A percentile compares a stretch with the other conserved stretches of the same genome.
Evolutionary conservation across 2,329 filamentous ascomycete genomes (phyloP).

Genomic region (Fusarium agapanthi): DNA sequence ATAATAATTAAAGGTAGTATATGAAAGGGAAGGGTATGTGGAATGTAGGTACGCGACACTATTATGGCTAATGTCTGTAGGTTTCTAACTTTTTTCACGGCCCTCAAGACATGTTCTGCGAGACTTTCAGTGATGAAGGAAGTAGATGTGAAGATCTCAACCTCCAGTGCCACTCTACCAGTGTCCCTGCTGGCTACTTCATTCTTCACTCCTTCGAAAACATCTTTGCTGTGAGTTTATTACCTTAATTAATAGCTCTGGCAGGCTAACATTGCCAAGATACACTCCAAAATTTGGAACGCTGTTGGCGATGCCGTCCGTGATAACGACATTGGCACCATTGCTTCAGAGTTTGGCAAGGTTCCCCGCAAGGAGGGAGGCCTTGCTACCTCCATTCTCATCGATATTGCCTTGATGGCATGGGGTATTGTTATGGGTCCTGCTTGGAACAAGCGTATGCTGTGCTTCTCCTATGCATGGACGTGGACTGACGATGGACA

Average conservation of each 20-base stretch:
- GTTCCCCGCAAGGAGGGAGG: conserved; percentile 7
- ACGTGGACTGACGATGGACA: fast-evolving
- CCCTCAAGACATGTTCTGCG: conserved; percentile 23
- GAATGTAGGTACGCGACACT: too few species aligned
- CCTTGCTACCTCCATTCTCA: conserved; percentile 4
- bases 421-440: conserved; percentile 24
- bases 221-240: not conserved
- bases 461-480: not conserved
- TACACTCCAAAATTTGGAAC: conserved; percentile 26
- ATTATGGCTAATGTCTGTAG: not conserved
- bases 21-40: too few species aligned
- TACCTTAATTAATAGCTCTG: fast-evolving
- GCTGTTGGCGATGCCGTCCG: conserved; percentile 20
- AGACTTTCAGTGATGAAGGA: conserved; percentile 15
- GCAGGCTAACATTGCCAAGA: not conserved
- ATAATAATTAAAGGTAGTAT: too few species aligned
- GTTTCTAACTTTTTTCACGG: conserved; percentile 24
- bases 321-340: conserved; percentile 13
- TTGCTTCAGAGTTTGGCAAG: conserved; percentile 18
- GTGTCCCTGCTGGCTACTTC: conserved; percentile 12
- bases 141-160: conserved; percentile 8
- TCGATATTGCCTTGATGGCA: conserved; percentile 15
- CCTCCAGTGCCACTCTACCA: conserved; percentile 11
- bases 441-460: conserved; percentile 17
- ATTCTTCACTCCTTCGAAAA: conserved; percentile 21